Conservation (phyloP, 768 basidiomycete species). For the Suillus fuscotomentosus region DNA sequence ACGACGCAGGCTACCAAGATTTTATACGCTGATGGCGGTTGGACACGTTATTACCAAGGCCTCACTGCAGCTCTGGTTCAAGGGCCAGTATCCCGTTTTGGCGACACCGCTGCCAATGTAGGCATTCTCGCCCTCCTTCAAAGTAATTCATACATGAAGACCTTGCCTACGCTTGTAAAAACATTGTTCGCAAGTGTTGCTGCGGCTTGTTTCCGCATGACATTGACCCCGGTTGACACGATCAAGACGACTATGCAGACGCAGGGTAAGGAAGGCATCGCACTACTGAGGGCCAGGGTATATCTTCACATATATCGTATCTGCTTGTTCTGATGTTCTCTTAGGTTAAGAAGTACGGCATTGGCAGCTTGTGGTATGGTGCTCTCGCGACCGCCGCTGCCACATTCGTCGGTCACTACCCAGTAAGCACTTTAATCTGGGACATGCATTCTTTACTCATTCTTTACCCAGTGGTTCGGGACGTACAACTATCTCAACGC, state of each 20-base stretch:
- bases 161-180: conserved; percentile 64
- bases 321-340: not conserved
- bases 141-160: conserved; percentile 68
- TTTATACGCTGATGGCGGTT: conserved; percentile 78
- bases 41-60: conserved; percentile 85
- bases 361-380: conserved; percentile 85
- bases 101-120: conserved; percentile 93
- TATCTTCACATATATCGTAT: conserved; percentile 12
- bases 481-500: conserved; percentile 82
- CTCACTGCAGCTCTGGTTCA: conserved; percentile 83
- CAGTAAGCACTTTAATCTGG: conserved; percentile 43
- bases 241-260: conserved; percentile 96
- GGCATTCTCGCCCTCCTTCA: conserved; percentile 86
- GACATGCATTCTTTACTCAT: not conserved
- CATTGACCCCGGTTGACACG: conserved; percentile 91
- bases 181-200: conserved; percentile 77
- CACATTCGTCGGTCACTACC: conserved; percentile 91
- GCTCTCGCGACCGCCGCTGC: conserved; percentile 91
- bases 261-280: conserved; percentile 69
- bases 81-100: conserved; percentile 83
- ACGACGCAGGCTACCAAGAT: conserved; percentile 62
- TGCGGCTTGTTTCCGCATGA: conserved; percentile 85
- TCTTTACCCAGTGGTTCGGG: conserved; percentile 63
- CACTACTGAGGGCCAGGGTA: conserved; percentile 66
- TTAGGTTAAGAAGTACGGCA: conserved; percentile 72